Evolutionary conservation across 495 filamentous ascomycete species (phyloP).

Genomic region (Bacidia gigantensis): DNA sequence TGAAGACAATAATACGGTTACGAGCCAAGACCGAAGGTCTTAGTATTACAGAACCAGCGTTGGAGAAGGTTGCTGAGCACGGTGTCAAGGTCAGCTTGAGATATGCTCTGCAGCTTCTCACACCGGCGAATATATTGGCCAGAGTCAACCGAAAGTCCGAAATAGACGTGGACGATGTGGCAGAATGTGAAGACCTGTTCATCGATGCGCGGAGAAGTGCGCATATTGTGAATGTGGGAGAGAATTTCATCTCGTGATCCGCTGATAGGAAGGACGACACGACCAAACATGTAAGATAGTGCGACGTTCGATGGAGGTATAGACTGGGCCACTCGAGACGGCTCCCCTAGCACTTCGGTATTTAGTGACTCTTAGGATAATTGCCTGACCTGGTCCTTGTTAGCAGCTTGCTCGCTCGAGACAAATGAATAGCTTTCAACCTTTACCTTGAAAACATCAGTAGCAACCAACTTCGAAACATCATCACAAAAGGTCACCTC

Average conservation of each 20-base stretch:
- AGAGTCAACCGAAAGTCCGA: slow-evolving; percentile 56
- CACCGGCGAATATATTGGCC: slow-evolving; percentile 65
- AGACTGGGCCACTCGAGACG: no score
- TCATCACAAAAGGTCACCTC: no score
- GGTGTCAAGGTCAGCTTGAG: slow-evolving; percentile 77
- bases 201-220: slow-evolving; percentile 81
- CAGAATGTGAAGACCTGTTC: slow-evolving; percentile 83
- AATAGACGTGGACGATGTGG: slow-evolving; percentile 70
- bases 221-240: slow-evolving; percentile 48
- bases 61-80: slow-evolving; percentile 72
- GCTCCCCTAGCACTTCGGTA: no score
- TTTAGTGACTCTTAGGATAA: no score
- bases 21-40: slow-evolving; percentile 71
- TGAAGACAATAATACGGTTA: slow-evolving; percentile 74
- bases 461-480: no score
- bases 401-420: no score
- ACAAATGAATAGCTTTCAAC: no score
- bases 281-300: background rate
- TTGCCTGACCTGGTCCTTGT: no score
- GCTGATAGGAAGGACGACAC: no score
- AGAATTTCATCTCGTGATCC: slow-evolving; percentile 43
- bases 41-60: slow-evolving; percentile 62
- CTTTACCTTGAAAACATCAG: no score
- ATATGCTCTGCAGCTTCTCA: slow-evolving; percentile 83
- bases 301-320: background rate